Base-by-base conservation (phyloP, 1,139 yeast species). In the Protomyces pachydermus region DNA sequence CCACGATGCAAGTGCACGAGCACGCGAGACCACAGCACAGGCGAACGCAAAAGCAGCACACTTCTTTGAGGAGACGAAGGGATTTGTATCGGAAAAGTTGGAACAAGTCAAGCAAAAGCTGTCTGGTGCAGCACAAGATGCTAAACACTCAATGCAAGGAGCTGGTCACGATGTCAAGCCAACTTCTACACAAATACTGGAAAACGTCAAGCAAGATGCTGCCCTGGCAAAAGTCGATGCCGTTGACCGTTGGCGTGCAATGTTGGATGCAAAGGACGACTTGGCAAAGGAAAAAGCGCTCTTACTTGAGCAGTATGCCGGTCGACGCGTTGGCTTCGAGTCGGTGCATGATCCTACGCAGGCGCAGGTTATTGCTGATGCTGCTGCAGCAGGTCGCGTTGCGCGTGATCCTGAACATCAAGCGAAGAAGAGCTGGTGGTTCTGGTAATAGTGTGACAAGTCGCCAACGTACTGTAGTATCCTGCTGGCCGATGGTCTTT, bases 261-360 rank as follows among this genome's bases (percentile, higher is more conserved):
- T 51, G 42, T 18, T 35, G 45, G 56, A 52, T n/a, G 16, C 54
- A 28, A 52, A 52, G 56, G 60, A 46, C 20, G 60, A 56, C 14
- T 34, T 53, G 6, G 28, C 32, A 12, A 46, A 52, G 56, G 54
- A 46, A n/a, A 51, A 56, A 18, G 35, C 60, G 6, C 32, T 46
- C 46, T 28, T 58, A 45, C 35, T 45, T 25, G 42, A 51, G 56
- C 28, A 32, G n/a, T 28, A 38, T n/a, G 45, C 52, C 8, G 45
- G 53, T 12, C 51, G 62, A 20, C 42, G 62, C 10, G 45, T 58
- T 12, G 62, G 62, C 9, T 58, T 58, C 45, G 54, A 55, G 35
- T n/a, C 56, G 3, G 62, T 58, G 23, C 35, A 58, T 34, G 62
- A 58, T 45, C 62, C 62, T 1, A 51, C 62, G 12, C 20, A 42